Percentiles rank a stretch among this genome's conserved stretches.
These are phyloP conservation scores for Macrolepiota fuliginosa DNA, from an alignment of 768 basidiomycete species.

Conservation along the genomic window DNA sequence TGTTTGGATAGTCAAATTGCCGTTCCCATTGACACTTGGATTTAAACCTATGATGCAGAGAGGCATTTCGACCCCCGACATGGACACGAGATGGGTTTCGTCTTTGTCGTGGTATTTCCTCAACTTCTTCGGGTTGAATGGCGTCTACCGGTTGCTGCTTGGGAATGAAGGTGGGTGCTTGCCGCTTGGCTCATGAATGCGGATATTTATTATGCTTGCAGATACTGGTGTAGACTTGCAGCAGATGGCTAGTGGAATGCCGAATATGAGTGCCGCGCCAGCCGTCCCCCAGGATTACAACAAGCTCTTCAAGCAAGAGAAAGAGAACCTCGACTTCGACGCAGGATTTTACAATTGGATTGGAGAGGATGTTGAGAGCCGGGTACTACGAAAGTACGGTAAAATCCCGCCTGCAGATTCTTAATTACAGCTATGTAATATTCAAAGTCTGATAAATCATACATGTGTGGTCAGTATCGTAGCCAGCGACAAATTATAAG, in stretches of 20 bases:
- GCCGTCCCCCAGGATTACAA: conserved; percentile 78
- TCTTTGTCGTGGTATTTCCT: conserved; percentile 99
- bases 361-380: conserved; percentile 75
- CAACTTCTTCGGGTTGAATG: conserved; percentile 97
- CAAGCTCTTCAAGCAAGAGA: conserved; percentile 89
- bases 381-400: conserved; percentile 77
- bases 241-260: conserved; percentile 77
- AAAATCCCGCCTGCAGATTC: conserved; percentile 41
- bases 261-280: conserved; percentile 50
- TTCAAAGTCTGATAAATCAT: conserved; percentile 3
- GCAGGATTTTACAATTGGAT: conserved; percentile 85
- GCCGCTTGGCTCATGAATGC: background rate
- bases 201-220: conserved; percentile 1
- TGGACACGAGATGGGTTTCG: conserved; percentile 99
- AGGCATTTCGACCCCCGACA: conserved; percentile 90
- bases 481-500: background rate
- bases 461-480: conserved; percentile 9
- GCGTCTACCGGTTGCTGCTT: conserved; percentile 90
- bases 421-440: conserved; percentile 14
- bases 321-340: conserved; percentile 89
- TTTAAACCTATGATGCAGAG: conserved; percentile 99
- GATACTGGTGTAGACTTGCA: conserved; percentile 23
- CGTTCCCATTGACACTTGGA: conserved; percentile 93
- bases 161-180: conserved; percentile 74
- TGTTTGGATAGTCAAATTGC: conserved; percentile 73